phyloP scores from a whole-genome alignment of 1,139 yeast genomes.

The Diutina pseudorugosa region DNA sequence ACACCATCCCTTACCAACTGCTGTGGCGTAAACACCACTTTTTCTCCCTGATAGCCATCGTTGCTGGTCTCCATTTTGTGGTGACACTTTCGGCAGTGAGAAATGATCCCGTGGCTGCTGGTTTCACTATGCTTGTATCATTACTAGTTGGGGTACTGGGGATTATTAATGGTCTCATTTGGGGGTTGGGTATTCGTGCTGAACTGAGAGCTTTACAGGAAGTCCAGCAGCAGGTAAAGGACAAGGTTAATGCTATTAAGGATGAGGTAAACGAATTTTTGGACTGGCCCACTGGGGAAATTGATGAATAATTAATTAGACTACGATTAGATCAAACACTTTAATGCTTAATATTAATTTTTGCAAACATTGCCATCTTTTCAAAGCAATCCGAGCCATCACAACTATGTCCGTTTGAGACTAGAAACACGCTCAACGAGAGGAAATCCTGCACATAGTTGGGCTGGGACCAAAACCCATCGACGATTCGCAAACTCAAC shows the following conservation, averaged over 20 bases:
- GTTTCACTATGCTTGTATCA: constrained; percentile 42
- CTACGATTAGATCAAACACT: not conserved
- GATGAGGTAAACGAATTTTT: not conserved
- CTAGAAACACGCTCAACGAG: no score
- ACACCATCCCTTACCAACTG: constrained; percentile 48
- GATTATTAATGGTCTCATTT: constrained; percentile 63
- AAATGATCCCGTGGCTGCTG: constrained; percentile 36
- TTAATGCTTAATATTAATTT: no score
- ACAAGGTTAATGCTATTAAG: not conserved
- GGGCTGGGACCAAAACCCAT: no score
- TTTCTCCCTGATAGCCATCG: constrained; percentile 34
- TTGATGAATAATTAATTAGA: not conserved
- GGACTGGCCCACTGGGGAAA: not conserved
- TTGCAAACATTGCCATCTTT: not conserved
- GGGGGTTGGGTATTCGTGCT: constrained; percentile 63
- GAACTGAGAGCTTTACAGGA: constrained; percentile 73
- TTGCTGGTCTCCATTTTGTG: constrained; percentile 42
- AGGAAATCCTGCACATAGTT: no score
- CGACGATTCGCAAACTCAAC: no score
- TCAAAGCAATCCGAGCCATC: no score
- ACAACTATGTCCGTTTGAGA: no score
- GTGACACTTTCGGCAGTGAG: constrained; percentile 47
- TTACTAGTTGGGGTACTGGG: constrained; percentile 53
- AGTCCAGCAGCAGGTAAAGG: constrained; percentile 16
- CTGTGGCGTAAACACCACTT: constrained; percentile 59